Evolutionary conservation across 2,329 filamentous ascomycete species (phyloP), one percentile per base, ranked within the genome.

Genomic region (Curvularia hawaiiensis): DNA sequence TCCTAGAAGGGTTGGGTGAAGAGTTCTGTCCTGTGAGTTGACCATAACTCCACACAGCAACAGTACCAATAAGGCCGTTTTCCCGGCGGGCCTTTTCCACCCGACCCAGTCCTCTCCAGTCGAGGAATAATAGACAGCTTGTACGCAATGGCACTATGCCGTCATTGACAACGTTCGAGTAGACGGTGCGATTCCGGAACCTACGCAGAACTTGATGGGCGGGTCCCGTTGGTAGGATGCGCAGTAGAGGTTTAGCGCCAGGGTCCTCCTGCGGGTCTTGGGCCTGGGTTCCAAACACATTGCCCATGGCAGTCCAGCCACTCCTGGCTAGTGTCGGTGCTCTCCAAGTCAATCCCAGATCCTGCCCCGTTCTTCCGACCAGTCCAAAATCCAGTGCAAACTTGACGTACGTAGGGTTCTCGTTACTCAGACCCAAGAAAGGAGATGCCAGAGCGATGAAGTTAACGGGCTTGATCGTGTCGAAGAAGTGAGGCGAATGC

Each of bases 121-220:
- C 95, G 1, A 99, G 80, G 70, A 99, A 99, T 6, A 99, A 79
- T n/a, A 99, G 81, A 75, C 94, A 99, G 62, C 94, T 98, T 4
- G 95, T 99, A 22, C 95, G 87, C 33, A 99, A 79, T 3, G 95
- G 95, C 4, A 99, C 95, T 65, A 99, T 97, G 3, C 93, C 94
- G 77, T 98, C 94, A 71, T 98, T 98, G 65, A 98, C 94, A 12
- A 98, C 93, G 69, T 98, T 98, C 2, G 93, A 97, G 75, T 98
- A 98, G 1, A 97, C 83, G 0, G 95, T 98, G 16, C 94, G 84
- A 73, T 96, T 96, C 22, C 91, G 84, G 75, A 98, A 98, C 77
- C 91, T 92, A 72, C 90, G 88, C 40, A 98, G 79, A 1, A 93
- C 94, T 53, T 87, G 85, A 75, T 97, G 93, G 7, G 94, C 95